These are phyloP conservation scores for Saprolegnia parasitica DNA, from an alignment of 352 stramenopile genomes.

Conservation along the genomic window DNA sequence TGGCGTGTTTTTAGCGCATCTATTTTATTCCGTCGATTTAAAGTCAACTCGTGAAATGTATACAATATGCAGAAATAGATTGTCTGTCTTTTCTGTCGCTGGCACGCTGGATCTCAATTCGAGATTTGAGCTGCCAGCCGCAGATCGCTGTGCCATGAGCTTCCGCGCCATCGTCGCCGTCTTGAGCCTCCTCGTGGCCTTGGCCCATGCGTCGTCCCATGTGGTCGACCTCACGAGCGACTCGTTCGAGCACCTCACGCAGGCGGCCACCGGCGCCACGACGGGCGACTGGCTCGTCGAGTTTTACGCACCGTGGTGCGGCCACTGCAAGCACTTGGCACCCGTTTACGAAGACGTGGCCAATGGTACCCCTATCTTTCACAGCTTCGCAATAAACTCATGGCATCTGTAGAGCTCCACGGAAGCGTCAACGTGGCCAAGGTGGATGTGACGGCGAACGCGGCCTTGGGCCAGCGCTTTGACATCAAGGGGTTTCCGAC, in stretches of 20 bases:
- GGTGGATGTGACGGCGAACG: slow-evolving; percentile 80
- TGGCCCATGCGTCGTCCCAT: slow-evolving; percentile 37
- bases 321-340: slow-evolving; percentile 51
- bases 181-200: slow-evolving; percentile 9
- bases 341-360: slow-evolving; percentile 81
- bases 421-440: slow-evolving; percentile 87
- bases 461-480: slow-evolving; percentile 76
- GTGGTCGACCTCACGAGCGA: slow-evolving; percentile 56
- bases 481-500: slow-evolving; percentile 74
- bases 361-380: slow-evolving; percentile 32
- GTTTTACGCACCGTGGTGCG: slow-evolving; percentile 80
- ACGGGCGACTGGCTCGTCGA: slow-evolving; percentile 89
- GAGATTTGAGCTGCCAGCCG: no score
- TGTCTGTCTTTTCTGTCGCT: no score
- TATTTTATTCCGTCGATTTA: no score
- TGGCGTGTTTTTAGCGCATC: no score
- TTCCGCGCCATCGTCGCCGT: background rate
- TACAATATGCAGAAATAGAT: no score
- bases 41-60: no score
- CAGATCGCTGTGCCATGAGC: no score
- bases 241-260: slow-evolving; percentile 88
- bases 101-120: no score
- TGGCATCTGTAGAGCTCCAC: slow-evolving; percentile 50
- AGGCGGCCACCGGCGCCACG: slow-evolving; percentile 84
- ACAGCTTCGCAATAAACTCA: background rate